Evolutionary conservation across 192 early-diverging fungal genomes (phyloP).

Genomic region (Backusella macrospora): DNA sequence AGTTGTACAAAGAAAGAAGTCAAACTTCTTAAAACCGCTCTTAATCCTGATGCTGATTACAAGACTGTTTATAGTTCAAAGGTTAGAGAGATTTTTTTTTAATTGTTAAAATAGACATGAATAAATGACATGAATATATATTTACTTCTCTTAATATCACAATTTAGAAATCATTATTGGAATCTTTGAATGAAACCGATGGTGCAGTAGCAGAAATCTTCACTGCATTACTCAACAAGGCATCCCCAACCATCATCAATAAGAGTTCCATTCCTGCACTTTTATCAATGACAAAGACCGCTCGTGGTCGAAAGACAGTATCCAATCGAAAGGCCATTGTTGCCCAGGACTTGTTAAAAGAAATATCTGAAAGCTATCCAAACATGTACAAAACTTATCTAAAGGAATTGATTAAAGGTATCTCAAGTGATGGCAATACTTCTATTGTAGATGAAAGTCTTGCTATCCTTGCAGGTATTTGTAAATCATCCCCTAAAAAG

Average conservation of each 20-base stretch:
- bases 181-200: constrained; percentile 64
- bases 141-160: neutral
- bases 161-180: constrained; percentile 67
- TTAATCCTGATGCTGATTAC: constrained; percentile 21
- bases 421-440: neutral
- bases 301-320: constrained; percentile 29
- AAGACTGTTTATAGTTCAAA: constrained; percentile 20
- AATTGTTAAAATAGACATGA: neutral
- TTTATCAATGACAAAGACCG: constrained; percentile 48
- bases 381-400: constrained; percentile 6
- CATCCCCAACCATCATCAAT: constrained; percentile 76
- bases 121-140: neutral
- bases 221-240: constrained; percentile 70
- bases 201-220: constrained; percentile 71
- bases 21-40: constrained; percentile 6
- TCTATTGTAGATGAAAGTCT: constrained; percentile 53
- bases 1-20: constrained; percentile 3
- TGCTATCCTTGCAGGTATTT: constrained; percentile 70
- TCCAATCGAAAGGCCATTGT: constrained; percentile 23
- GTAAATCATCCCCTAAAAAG: constrained; percentile 62
- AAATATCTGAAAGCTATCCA: constrained; percentile 24
- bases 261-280: constrained; percentile 64
- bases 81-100: constrained; percentile 9
- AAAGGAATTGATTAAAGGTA: neutral
- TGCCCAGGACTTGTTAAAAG: constrained; percentile 59